phyloP scores from a whole-genome alignment of 352 stramenopile genomes.

The Saprolegnia parasitica region DNA sequence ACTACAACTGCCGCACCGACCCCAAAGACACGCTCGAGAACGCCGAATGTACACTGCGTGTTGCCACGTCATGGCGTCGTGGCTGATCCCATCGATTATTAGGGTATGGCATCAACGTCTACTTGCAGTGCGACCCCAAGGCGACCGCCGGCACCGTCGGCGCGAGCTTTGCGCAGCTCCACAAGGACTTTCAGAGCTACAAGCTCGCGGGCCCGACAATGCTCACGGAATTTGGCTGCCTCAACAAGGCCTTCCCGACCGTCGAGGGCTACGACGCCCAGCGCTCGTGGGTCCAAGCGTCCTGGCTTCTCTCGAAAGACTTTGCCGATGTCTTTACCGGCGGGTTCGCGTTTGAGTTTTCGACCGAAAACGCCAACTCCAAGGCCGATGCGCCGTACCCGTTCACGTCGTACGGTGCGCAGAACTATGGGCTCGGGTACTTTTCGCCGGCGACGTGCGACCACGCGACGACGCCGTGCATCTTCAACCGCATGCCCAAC shows the following conservation, averaged over 20 bases:
- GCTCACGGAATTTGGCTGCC: constrained; percentile 78
- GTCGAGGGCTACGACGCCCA: constrained; percentile 57
- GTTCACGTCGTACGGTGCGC: constrained; percentile 61
- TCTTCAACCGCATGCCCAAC: constrained; percentile 75
- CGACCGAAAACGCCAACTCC: constrained; percentile 66
- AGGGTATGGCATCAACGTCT: constrained; percentile 81
- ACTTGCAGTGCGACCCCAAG: constrained; percentile 64
- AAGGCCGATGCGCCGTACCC: constrained; percentile 50
- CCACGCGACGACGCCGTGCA: constrained; percentile 45
- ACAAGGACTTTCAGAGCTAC: constrained; percentile 51
- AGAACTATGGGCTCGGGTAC: constrained; percentile 87
- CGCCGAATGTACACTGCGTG: constrained; percentile 42
- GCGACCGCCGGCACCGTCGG: constrained; percentile 30
- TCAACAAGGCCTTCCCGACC: constrained; percentile 53
- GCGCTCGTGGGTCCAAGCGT: constrained; percentile 55
- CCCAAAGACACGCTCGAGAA: constrained; percentile 54
- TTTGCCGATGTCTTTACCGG: constrained; percentile 58
- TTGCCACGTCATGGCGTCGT: not conserved
- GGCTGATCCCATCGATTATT: not conserved
- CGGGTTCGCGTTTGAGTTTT: constrained; percentile 80
- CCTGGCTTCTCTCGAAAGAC: constrained; percentile 44
- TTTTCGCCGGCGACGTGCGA: constrained; percentile 70
- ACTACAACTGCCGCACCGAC: constrained; percentile 81
- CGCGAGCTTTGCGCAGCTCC: constrained; percentile 55
- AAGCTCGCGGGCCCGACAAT: constrained; percentile 73